Evolutionary conservation across 2,329 filamentous ascomycete genomes (phyloP).

Genomic region (Calonectria pteridis): DNA sequence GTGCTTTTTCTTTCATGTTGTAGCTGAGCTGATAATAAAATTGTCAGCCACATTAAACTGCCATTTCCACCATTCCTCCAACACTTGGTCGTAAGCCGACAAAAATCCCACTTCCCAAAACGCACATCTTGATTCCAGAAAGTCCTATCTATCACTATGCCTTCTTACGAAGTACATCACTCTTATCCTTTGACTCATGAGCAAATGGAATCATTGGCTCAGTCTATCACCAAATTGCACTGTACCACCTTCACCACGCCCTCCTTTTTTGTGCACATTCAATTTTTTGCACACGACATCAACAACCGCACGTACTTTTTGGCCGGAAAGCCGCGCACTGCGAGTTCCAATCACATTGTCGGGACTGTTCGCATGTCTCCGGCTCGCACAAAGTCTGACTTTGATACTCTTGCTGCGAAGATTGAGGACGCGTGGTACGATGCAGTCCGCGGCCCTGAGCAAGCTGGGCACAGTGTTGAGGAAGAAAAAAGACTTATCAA

Average conservation of each 20-base stretch:
- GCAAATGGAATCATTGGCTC: slow-evolving; percentile 27
- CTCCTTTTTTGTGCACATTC: slow-evolving; percentile 34
- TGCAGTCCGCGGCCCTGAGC: not conserved
- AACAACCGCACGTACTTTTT: slow-evolving; percentile 27
- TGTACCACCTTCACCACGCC: slow-evolving; percentile 32
- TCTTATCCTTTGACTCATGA: slow-evolving; percentile 22
- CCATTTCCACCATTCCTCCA: not conserved
- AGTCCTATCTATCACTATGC: slow-evolving; percentile 19
- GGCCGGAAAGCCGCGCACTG: slow-evolving; percentile 17
- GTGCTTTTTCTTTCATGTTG: not conserved
- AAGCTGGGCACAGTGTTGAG: not conserved
- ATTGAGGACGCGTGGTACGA: slow-evolving; percentile 33
- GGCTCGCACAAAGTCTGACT: slow-evolving; percentile 17
- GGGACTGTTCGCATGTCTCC: slow-evolving; percentile 32
- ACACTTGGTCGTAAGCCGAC: not conserved
- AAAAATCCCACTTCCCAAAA: not conserved
- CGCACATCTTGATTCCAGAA: not conserved
- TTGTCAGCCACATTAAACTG: not conserved
- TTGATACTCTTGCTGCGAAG: slow-evolving; percentile 27
- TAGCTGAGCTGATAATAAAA: not conserved
- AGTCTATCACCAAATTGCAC: slow-evolving; percentile 29
- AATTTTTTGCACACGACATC: slow-evolving; percentile 22
- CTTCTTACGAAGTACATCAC: slow-evolving; percentile 35
- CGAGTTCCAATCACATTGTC: slow-evolving; percentile 31
- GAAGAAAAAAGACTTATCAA: slow-evolving; percentile 26